These are phyloP conservation scores for Scleromitrula shiraiana DNA, from an alignment of 2,329 filamentous ascomycete species.

Conservation along the genomic window DNA sequence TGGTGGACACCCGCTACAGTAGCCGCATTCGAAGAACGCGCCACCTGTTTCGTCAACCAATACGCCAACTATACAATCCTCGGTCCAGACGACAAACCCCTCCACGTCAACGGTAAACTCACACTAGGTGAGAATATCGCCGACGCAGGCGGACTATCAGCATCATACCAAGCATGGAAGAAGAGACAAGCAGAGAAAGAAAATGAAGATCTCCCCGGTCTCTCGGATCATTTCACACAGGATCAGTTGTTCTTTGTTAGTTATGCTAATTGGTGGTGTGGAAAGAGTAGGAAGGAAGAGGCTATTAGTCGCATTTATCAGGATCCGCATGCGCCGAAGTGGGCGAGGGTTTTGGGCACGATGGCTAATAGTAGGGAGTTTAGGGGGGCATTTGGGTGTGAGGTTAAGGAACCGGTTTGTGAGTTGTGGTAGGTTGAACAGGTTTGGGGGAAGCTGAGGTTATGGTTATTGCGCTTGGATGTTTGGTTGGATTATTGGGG, in stretches of 20 bases:
- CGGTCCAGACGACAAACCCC: constrained; percentile 45
- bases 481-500: too few relatives aligned
- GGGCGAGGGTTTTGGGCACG: constrained; percentile 53
- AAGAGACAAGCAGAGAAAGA: constrained; percentile 42
- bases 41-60: constrained; percentile 61
- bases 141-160: constrained; percentile 58
- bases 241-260: constrained; percentile 64
- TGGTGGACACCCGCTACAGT: constrained; percentile 60
- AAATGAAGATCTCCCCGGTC: constrained; percentile 48
- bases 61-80: constrained; percentile 53
- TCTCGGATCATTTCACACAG: constrained; percentile 50
- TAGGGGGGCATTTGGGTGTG: constrained; percentile 58
- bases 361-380: constrained; percentile 62
- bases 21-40: constrained; percentile 47
- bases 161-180: constrained; percentile 59
- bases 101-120: constrained; percentile 54
- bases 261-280: constrained; percentile 60
- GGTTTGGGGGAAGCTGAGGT: background rate
- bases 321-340: constrained; percentile 58
- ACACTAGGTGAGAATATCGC: constrained; percentile 66
- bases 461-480: too few relatives aligned
- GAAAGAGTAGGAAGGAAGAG: constrained; percentile 51
- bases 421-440: constrained; percentile 52
- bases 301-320: constrained; percentile 50
- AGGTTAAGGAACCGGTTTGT: constrained; percentile 56